These are phyloP conservation scores for Hylodesmum podocarpum DNA, from an alignment of 306 rosid genomes.

Conservation along the genomic window DNA sequence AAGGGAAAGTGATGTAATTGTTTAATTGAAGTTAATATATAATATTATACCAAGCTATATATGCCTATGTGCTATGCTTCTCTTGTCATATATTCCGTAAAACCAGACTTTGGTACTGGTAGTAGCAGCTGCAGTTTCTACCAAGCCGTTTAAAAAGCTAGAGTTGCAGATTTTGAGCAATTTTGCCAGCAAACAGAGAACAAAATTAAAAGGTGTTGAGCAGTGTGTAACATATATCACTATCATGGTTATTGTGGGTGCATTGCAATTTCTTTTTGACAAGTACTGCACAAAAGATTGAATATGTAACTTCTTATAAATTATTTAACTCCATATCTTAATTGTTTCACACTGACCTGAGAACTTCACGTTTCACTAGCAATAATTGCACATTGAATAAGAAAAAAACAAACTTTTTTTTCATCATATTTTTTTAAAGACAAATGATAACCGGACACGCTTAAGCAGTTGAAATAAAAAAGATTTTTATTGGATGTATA, in stretches of 20 bases:
- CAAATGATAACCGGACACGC: too few relatives aligned
- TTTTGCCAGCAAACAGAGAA: slow-evolving; percentile 19
- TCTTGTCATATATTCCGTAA: slow-evolving; percentile 16
- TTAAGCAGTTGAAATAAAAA: too few relatives aligned
- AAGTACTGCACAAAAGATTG: not conserved
- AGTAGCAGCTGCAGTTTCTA: slow-evolving; percentile 1
- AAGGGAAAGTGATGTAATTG: not conserved
- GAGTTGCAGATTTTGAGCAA: slow-evolving; percentile 4
- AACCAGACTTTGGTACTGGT: not conserved
- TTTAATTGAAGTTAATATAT: not conserved
- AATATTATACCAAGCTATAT: not conserved
- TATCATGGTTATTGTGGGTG: not conserved
- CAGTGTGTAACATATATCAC: slow-evolving; percentile 4
- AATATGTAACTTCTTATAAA: not conserved
- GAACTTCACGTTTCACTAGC: not conserved
- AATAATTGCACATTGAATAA: not conserved
- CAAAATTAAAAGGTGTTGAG: slow-evolving; percentile 22
- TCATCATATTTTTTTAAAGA: too few relatives aligned
- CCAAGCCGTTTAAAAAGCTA: not conserved
- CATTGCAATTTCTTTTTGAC: not conserved
- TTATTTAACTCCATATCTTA: not conserved
- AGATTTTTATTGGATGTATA: too few relatives aligned
- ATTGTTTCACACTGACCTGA: not conserved
- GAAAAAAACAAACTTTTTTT: not conserved
- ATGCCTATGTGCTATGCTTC: not conserved